Conservation (phyloP, 352 stramenopile species). For the Pythium oligandrum region DNA sequence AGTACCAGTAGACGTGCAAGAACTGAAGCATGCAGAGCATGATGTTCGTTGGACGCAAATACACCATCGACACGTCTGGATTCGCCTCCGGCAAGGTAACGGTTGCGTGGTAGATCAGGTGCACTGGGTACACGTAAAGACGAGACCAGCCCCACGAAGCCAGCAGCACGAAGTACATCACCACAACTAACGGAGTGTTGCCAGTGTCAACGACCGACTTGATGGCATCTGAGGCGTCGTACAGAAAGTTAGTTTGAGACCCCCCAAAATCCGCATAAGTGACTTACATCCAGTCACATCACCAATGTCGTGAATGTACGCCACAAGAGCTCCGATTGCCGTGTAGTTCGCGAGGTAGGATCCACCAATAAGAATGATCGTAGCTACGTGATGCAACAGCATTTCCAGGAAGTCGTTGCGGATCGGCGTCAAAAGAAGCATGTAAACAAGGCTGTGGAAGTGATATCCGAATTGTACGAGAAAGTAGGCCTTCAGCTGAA, state of each 20-base stretch:
- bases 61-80: conserved; percentile 22
- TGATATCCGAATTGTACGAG: conserved; percentile 56
- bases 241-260: not conserved
- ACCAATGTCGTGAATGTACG: conserved; percentile 51
- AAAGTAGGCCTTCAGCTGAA: conserved; percentile 38
- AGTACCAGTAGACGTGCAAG: conserved; percentile 39
- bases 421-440: conserved; percentile 50
- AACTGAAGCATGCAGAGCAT: conserved; percentile 38
- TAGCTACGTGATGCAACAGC: conserved; percentile 50
- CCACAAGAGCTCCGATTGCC: conserved; percentile 36
- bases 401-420: conserved; percentile 63
- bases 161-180: conserved; percentile 32
- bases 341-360: conserved; percentile 55
- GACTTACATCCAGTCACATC: conserved; percentile 49
- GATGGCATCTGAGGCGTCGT: conserved; percentile 36
- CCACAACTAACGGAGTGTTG: conserved; percentile 25
- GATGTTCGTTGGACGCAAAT: conserved; percentile 27
- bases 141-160: conserved; percentile 34
- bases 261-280: not conserved
- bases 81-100: conserved; percentile 23
- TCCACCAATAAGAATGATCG: conserved; percentile 50
- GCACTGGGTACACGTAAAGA: conserved; percentile 29
- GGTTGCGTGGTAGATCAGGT: conserved; percentile 32
- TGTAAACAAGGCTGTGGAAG: conserved; percentile 47
- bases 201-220: conserved; percentile 61